A percentile compares a stretch with the other conserved stretches of the same genome.
Conservation (phyloP, 2,329 filamentous ascomycete species). For the Hymenotorrendiella dingleyae region DNA sequence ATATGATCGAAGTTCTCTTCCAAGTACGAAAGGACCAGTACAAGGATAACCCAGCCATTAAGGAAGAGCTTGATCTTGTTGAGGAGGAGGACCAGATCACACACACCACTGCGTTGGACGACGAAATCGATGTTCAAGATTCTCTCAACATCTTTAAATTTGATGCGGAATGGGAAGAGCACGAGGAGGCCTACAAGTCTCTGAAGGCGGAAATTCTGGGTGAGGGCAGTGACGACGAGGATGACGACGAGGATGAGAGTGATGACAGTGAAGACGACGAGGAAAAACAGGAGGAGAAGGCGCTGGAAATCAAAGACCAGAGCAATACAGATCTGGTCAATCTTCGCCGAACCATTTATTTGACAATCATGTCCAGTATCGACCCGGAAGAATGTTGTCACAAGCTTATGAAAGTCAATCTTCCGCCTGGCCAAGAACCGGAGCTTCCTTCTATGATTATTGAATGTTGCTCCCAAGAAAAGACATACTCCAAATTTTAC, state of each 20-base stretch:
- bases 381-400: slow-evolving; percentile 96
- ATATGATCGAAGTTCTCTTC: slow-evolving; percentile 97
- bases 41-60: slow-evolving; percentile 87
- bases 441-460: slow-evolving; percentile 96
- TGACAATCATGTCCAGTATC: slow-evolving; percentile 95
- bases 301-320: slow-evolving; percentile 95
- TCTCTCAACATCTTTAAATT: slow-evolving; percentile 93
- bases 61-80: slow-evolving; percentile 88
- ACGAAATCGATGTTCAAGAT: slow-evolving; percentile 79
- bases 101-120: slow-evolving; percentile 75
- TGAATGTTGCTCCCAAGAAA: slow-evolving; percentile 93
- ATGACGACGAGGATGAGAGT: slow-evolving; percentile 56
- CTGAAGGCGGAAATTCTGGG: slow-evolving; percentile 91
- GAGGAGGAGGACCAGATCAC: slow-evolving; percentile 99
- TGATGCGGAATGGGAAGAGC: slow-evolving; percentile 81
- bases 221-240: slow-evolving; percentile 81
- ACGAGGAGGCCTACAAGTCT: slow-evolving; percentile 84
- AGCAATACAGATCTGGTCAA: slow-evolving; percentile 95
- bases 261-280: slow-evolving; percentile 66
- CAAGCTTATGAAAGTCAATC: slow-evolving; percentile 90
- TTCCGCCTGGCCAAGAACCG: slow-evolving; percentile 79
- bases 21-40: slow-evolving; percentile 95
- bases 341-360: slow-evolving; percentile 86
- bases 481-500: slow-evolving; percentile 96
- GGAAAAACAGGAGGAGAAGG: slow-evolving; percentile 71